Percentiles rank a stretch among this genome's conserved stretches.
Conservation (phyloP, 176 grass and related monocot species). For the Cenchrus americanus region DNA sequence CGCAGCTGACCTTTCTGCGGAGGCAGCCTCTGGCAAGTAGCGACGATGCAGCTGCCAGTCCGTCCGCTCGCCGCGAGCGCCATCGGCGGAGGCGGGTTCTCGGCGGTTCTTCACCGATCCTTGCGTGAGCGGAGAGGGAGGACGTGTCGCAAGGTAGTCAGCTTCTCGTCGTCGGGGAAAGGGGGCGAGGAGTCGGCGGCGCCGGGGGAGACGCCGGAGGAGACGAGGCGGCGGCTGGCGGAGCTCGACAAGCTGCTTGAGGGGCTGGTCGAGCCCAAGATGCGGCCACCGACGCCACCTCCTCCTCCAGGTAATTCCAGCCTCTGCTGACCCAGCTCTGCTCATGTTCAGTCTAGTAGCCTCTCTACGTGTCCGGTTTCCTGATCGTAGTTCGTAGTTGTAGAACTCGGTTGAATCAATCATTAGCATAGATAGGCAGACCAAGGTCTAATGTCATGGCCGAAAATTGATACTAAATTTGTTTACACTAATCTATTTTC, state of each 20-base stretch:
- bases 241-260: constrained; percentile 79
- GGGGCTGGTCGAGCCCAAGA: constrained; percentile 60
- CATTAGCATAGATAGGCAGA: neutral
- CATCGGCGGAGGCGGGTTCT: constrained; percentile 24
- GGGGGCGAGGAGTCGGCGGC: constrained; percentile 1
- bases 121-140: neutral
- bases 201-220: constrained; percentile 31
- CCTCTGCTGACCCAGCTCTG: neutral
- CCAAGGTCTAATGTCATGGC: neutral
- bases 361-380: constrained; percentile 1
- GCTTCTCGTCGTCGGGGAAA: constrained; percentile 37
- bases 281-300: constrained; percentile 36
- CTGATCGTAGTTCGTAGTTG: neutral
- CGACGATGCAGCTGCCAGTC: constrained; percentile 34
- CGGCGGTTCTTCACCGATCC: neutral
- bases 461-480: neutral
- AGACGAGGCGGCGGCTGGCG: constrained; percentile 60
- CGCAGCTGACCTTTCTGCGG: constrained; percentile 17
- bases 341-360: neutral
- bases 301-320: constrained; percentile 39
- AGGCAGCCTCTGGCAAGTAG: neutral
- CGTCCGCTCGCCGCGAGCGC: constrained; percentile 39
- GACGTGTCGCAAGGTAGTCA: neutral
- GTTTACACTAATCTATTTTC: constrained; percentile 2
- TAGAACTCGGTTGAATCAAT: neutral